Conservation (phyloP, 371 early-diverging fungal genomes). For the Mycotypha africana region DNA sequence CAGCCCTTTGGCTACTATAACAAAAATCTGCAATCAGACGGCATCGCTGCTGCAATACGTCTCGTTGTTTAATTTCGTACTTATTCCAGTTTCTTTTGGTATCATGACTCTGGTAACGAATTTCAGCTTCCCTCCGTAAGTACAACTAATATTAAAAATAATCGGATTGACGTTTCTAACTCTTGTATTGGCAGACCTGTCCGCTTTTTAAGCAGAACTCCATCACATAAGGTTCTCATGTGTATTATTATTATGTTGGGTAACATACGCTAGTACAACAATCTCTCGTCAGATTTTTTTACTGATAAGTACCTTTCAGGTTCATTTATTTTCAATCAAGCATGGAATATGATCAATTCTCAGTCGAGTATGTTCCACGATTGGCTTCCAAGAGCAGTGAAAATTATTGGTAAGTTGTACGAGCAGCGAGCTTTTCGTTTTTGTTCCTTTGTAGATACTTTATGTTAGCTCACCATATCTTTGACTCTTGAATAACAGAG, state of each 20-base stretch:
- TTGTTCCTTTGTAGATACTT: no score
- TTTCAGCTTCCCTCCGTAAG: slow-evolving; percentile 39
- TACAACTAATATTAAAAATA: neutral
- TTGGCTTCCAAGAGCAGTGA: slow-evolving; percentile 40
- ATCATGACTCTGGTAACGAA: slow-evolving; percentile 21
- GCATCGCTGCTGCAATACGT: slow-evolving; percentile 27
- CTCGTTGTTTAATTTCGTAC: slow-evolving; percentile 33
- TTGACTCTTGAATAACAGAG: slow-evolving; percentile 21
- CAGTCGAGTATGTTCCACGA: slow-evolving; percentile 38
- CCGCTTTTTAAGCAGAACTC: slow-evolving; percentile 40
- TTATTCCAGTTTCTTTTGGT: slow-evolving; percentile 27
- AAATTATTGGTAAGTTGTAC: slow-evolving; percentile 38
- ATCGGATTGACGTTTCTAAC: no score
- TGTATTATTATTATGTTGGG: slow-evolving; percentile 40
- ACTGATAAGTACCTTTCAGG: no score
- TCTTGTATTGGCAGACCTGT: no score
- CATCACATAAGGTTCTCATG: slow-evolving; percentile 33
- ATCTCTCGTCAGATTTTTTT: no score
- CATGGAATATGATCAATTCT: slow-evolving; percentile 44
- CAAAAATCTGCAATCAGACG: slow-evolving; percentile 19
- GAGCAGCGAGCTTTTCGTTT: no score
- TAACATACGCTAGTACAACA: no score
- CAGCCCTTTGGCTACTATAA: slow-evolving; percentile 16
- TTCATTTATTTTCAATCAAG: slow-evolving; percentile 43
- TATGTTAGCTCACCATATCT: no score